Conservation (phyloP, 139 green algal species). For the Nannochloris sp. region DNA sequence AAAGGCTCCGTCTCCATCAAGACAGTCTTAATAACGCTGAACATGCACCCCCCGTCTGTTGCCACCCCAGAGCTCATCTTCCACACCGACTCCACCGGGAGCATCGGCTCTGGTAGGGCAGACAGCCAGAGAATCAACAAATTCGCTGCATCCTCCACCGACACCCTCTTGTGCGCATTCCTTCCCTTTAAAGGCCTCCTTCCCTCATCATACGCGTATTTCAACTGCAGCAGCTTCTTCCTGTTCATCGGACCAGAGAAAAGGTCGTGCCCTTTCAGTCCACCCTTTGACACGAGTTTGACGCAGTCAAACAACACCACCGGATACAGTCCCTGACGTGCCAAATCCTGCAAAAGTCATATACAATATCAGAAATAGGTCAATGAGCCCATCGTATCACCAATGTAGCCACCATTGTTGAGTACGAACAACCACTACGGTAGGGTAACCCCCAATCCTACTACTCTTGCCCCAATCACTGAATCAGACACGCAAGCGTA, state of each 20-base stretch:
- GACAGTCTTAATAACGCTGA: background rate
- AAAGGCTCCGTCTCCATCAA: conserved; percentile 21
- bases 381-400: background rate
- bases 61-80: conserved; percentile 6
- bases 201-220: conserved; percentile 18
- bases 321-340: conserved; percentile 8
- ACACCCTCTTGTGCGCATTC: background rate
- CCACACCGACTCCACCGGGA: conserved; percentile 11
- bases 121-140: conserved; percentile 31
- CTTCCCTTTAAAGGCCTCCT: conserved; percentile 13
- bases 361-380: background rate
- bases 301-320: conserved; percentile 29
- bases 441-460: too few relatives aligned
- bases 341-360: conserved; percentile 16
- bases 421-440: too few relatives aligned
- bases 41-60: background rate
- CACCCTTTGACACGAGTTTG: conserved; percentile 11
- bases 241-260: conserved; percentile 9
- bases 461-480: too few relatives aligned
- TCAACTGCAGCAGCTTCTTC: conserved; percentile 14
- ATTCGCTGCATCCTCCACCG: conserved; percentile 9
- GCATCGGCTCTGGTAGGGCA: conserved; percentile 19
- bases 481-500: too few relatives aligned
- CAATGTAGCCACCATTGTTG: too few relatives aligned
- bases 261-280: conserved; percentile 9